Evolutionary conservation across 75 land plant species (phyloP), one percentile per base, ranked within the genome.

Genomic region (Isoetes taiwanensis): DNA sequence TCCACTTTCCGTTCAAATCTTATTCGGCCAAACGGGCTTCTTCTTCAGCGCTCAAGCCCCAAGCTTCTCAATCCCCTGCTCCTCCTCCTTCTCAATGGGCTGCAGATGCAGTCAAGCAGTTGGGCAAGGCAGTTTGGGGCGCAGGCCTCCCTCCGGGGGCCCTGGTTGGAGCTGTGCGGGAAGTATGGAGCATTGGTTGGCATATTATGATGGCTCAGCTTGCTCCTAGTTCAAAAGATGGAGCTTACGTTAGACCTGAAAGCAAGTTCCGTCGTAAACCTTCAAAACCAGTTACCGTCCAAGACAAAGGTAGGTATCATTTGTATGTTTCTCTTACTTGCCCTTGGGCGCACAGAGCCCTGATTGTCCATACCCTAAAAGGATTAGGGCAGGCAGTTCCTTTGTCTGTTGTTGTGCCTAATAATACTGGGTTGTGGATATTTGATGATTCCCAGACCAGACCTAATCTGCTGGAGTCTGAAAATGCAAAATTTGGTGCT

Each of bases 201-300:
- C 82, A 60, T 26, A 73, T 79, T 62, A 83, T 91, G 89, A 91
- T 91, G 97, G 70, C 73, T 43, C 85, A 91, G 75, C 85, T 91
- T 12, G 97, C 97, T 38, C 97, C 97, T 35, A 78, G 82, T 34
- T 72, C 68, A 23, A 31, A 71, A 37, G 68, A 63, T 64, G 71
- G 56, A 34, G 64, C 54, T 23, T 75, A 72, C 70, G 50, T 58
- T 20, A 64, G 86, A 21, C 74, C 72, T n/a, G 9, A 40, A 35
- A 56, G 64, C 64, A 42, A 71, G 43, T 80, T 80, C 63, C 83
- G 65, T 30, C 40, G 33, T 8, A 69, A 58, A 8, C 64, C 48
- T 24, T 24, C 29, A 0, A 1, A 21, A 28, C 57, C 41, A 1
- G 0, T 39, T 5, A 14, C 52, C 4, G 2, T 1, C 59, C 39